Conservation (phyloP, 192 early-diverging fungal genomes). For the Coemansia sp. region DNA sequence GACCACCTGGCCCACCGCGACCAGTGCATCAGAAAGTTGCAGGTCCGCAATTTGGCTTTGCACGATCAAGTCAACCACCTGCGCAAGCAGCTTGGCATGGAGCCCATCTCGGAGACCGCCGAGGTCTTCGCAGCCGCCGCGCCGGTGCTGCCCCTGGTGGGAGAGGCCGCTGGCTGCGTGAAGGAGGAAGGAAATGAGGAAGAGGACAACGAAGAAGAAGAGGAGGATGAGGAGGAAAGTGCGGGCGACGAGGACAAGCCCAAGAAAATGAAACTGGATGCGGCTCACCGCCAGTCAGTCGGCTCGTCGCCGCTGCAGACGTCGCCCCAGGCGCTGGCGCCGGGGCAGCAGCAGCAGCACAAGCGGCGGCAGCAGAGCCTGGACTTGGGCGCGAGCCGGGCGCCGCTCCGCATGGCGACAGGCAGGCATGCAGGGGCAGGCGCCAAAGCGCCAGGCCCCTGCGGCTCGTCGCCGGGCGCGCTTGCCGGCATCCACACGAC, state of each 20-base stretch:
- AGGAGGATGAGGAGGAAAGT: constrained; percentile 1
- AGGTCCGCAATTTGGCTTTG: constrained; percentile 55
- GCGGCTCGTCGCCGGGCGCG: constrained; percentile 35
- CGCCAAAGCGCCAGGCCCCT: constrained; percentile 11
- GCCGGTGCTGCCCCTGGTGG: not conserved
- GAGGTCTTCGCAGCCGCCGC: not conserved
- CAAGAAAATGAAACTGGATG: not conserved
- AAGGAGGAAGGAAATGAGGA: constrained; percentile 6
- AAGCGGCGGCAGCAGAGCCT: constrained; percentile 45
- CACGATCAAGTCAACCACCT: constrained; percentile 60
- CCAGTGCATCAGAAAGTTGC: constrained; percentile 46
- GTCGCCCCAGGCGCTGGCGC: not conserved
- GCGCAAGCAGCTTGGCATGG: constrained; percentile 55
- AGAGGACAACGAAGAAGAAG: constrained; percentile 8
- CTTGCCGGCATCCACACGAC: constrained; percentile 30
- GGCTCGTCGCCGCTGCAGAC: not conserved
- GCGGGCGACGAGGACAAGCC: not conserved
- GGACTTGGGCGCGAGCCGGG: constrained; percentile 26
- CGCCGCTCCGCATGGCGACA: constrained; percentile 40
- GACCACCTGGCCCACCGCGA: constrained; percentile 43
- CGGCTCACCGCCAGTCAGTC: not conserved
- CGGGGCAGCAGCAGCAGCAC: constrained; percentile 11
- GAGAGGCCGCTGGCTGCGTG: not conserved
- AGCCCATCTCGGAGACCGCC: constrained; percentile 35
- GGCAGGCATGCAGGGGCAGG: not conserved